Evolutionary conservation across 345 rosid genomes (phyloP).

Genomic region (Acer saccharum): DNA sequence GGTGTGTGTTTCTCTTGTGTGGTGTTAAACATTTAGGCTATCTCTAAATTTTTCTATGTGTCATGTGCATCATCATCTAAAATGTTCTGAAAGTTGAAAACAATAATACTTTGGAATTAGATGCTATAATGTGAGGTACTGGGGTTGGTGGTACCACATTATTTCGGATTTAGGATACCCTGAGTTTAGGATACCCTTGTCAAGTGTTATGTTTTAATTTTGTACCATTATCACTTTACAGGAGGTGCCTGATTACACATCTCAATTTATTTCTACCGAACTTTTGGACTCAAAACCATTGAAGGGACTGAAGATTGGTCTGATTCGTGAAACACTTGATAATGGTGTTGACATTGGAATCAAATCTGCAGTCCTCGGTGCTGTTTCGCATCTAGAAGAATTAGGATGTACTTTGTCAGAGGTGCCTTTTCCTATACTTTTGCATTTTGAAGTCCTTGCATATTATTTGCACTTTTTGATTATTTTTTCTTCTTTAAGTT

Average conservation of each 20-base stretch:
- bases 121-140: not conserved
- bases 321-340: conserved; percentile 81
- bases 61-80: not conserved
- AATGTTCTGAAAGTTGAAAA: not conserved
- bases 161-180: not conserved
- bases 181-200: not conserved
- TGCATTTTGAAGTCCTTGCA: not conserved
- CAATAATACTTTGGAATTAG: not conserved
- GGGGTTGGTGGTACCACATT: not conserved
- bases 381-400: conserved; percentile 81
- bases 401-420: conserved; percentile 78
- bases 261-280: conserved; percentile 48
- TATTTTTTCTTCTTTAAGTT: not conserved
- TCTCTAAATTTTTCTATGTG: not conserved
- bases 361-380: conserved; percentile 59
- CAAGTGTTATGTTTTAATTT: conserved; percentile 9
- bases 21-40: not conserved
- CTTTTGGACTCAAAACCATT: conserved; percentile 63
- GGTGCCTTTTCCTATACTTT: conserved; percentile 33
- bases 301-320: conserved; percentile 77
- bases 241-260: conserved; percentile 76
- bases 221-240: conserved; percentile 24
- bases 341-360: conserved; percentile 78
- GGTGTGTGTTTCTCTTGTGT: conserved; percentile 35
- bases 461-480: not conserved